Conservation (phyloP, 306 rosid species). For the Cicer pinnatifidum region DNA sequence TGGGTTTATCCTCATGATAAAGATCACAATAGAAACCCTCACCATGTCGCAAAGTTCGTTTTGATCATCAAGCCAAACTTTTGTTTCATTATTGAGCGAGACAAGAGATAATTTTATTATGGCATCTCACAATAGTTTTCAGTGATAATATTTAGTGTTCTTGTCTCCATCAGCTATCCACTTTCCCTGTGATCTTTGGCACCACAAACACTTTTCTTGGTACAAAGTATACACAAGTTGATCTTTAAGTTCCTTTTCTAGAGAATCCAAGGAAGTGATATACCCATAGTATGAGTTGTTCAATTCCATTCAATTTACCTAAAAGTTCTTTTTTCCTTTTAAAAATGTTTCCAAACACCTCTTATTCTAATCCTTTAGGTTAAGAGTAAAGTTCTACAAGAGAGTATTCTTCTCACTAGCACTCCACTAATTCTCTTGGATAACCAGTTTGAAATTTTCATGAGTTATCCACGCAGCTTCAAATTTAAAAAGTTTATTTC, state of each 20-base stretch:
- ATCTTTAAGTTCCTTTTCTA: not conserved
- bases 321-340: not conserved
- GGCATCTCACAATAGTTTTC: not conserved
- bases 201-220: not conserved
- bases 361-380: not conserved
- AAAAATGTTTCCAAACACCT: not conserved
- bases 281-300: not conserved
- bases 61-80: not conserved
- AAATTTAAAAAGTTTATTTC: not conserved
- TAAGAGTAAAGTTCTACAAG: too few relatives aligned
- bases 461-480: not conserved
- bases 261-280: not conserved
- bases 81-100: not conserved
- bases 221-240: not conserved
- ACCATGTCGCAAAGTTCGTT: not conserved
- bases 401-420: too few relatives aligned
- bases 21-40: not conserved
- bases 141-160: not conserved
- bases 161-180: not conserved
- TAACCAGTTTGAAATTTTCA: not conserved
- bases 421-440: too few relatives aligned
- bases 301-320: not conserved
- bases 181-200: not conserved
- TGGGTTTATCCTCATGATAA: not conserved
- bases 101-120: not conserved